Evolutionary conservation across 2,329 filamentous ascomycete species (phyloP).

Genomic region (Ophiostoma tasmaniense): DNA sequence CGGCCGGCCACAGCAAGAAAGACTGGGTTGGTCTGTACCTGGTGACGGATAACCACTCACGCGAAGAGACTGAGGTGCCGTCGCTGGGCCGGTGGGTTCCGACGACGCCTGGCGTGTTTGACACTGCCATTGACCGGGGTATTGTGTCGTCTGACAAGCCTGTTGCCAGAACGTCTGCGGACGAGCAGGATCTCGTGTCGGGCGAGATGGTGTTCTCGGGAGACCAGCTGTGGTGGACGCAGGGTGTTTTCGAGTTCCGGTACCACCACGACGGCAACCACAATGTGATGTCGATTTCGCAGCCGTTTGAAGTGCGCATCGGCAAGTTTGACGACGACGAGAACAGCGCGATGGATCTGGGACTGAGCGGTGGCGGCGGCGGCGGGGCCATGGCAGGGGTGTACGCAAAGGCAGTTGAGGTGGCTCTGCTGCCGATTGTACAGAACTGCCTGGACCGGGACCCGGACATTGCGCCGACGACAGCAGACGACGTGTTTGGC

Average conservation of each 20-base stretch:
- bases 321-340: constrained; percentile 71
- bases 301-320: constrained; percentile 86
- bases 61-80: constrained; percentile 73
- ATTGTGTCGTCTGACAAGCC: constrained; percentile 62
- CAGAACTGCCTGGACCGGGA: constrained; percentile 90
- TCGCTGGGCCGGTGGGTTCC: constrained; percentile 87
- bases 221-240: constrained; percentile 95
- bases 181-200: constrained; percentile 52
- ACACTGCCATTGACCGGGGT: constrained; percentile 65
- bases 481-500: constrained; percentile 74
- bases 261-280: constrained; percentile 93
- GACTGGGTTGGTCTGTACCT: constrained; percentile 97
- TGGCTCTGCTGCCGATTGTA: constrained; percentile 70
- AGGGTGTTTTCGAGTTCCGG: constrained; percentile 91
- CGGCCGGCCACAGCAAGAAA: constrained; percentile 74
- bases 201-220: constrained; percentile 84
- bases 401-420: constrained; percentile 63
- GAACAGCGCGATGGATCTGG: constrained; percentile 39
- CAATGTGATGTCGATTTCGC: constrained; percentile 86
- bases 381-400: constrained; percentile 40
- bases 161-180: constrained; percentile 27
- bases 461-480: constrained; percentile 78
- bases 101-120: constrained; percentile 67
- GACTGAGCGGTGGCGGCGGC: constrained; percentile 5
- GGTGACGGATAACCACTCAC: constrained; percentile 84